A percentile compares a stretch with the other conserved stretches of the same genome.
phyloP scores from a whole-genome alignment of 1,139 yeast species.

The Kodamaea sp. region DNA sequence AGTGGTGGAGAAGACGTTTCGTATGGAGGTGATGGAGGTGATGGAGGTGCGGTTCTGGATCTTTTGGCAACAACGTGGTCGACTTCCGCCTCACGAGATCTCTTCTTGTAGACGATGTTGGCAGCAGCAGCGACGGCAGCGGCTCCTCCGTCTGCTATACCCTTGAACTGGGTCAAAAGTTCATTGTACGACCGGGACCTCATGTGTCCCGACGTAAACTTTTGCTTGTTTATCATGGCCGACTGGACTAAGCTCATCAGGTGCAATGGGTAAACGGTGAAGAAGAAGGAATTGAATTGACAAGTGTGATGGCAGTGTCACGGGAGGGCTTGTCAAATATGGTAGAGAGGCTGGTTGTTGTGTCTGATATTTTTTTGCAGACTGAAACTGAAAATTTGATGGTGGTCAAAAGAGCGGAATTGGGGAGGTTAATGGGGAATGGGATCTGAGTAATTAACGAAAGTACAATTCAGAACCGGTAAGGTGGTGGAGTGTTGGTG shows the following conservation, averaged over 20 bases:
- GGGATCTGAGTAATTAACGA: no score
- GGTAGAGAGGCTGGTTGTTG: no score
- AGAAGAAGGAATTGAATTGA: no score
- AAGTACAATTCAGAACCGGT: no score
- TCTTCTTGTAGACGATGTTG: conserved; percentile 19
- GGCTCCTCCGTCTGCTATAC: conserved; percentile 11
- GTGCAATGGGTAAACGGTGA: not conserved
- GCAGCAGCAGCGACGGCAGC: conserved; percentile 7
- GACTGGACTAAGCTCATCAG: conserved; percentile 19
- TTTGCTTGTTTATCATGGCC: conserved; percentile 33
- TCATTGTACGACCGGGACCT: conserved; percentile 38
- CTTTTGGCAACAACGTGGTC: conserved; percentile 27
- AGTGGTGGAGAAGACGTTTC: conserved; percentile 11
- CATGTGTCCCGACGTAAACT: conserved; percentile 32
- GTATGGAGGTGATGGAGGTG: conserved; percentile 37
- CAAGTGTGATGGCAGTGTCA: no score
- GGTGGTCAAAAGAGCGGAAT: no score
- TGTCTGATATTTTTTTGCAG: no score
- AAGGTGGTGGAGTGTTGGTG: no score
- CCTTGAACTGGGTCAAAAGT: conserved; percentile 30
- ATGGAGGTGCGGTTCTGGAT: conserved; percentile 55
- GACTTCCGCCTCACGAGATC: conserved; percentile 27
- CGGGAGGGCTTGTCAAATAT: no score
- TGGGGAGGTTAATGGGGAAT: no score
- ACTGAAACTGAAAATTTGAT: no score